These are phyloP conservation scores for Hepatocystis sp. DNA, from an alignment of 169 alveolate genomes.

Conservation along the genomic window DNA sequence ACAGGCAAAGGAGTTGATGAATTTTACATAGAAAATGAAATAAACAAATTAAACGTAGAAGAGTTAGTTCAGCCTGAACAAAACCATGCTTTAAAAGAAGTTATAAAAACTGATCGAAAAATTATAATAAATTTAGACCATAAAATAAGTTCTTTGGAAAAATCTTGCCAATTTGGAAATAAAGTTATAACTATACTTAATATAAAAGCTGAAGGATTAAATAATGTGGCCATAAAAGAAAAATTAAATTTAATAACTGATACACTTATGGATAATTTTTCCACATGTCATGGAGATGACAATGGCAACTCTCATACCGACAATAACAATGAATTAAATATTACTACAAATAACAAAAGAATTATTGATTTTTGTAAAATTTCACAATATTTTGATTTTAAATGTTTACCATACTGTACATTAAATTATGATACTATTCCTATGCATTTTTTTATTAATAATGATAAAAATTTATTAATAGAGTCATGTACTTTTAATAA, in stretches of 20 bases:
- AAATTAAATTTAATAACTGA: slow-evolving; percentile 26
- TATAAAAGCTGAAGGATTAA: slow-evolving; percentile 64
- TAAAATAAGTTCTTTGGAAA: slow-evolving; percentile 40
- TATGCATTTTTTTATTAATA: slow-evolving; percentile 12
- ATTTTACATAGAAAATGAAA: slow-evolving; percentile 43
- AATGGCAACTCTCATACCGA: neutral
- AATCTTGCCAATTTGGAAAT: slow-evolving; percentile 63
- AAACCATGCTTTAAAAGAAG: slow-evolving; percentile 37
- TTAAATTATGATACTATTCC: slow-evolving; percentile 53
- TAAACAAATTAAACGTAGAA: slow-evolving; percentile 36
- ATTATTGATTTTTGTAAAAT: slow-evolving; percentile 20
- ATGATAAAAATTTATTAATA: slow-evolving; percentile 1
- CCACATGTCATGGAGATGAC: neutral
- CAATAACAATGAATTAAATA: neutral
- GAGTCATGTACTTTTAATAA: too few species aligned
- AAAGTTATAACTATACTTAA: slow-evolving; percentile 38
- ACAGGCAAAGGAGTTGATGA: slow-evolving; percentile 11
- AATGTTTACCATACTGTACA: slow-evolving; percentile 24
- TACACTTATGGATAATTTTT: slow-evolving; percentile 10
- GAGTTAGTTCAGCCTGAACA: slow-evolving; percentile 48
- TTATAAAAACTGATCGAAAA: slow-evolving; percentile 31
- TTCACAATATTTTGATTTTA: slow-evolving; percentile 25
- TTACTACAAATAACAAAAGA: too few species aligned
- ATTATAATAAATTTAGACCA: slow-evolving; percentile 15
- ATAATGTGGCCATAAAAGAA: slow-evolving; percentile 27